Evolutionary conservation across 352 stramenopile species (phyloP).

Genomic region (Pythium aristosporum): DNA sequence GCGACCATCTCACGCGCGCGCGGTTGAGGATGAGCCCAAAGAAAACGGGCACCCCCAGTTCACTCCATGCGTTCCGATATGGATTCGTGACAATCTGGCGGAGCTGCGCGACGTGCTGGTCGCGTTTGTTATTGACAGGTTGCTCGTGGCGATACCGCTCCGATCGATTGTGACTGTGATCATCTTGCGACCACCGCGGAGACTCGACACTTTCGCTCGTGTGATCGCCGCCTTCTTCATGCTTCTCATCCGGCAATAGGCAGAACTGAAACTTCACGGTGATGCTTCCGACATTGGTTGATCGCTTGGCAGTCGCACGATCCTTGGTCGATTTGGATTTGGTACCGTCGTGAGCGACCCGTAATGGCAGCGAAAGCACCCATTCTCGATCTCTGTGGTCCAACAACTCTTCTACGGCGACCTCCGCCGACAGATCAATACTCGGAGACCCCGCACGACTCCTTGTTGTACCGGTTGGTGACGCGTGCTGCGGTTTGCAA

Average conservation of each 20-base stretch:
- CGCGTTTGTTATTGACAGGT: too few relatives aligned
- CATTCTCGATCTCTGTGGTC: slow-evolving; percentile 12
- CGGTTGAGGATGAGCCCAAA: slow-evolving; percentile 14
- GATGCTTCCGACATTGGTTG: slow-evolving; percentile 7
- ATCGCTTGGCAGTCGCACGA: background rate
- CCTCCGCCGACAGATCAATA: slow-evolving; percentile 10
- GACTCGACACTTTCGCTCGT: background rate
- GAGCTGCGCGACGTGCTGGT: background rate
- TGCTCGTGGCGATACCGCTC: background rate
- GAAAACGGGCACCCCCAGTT: slow-evolving; percentile 7
- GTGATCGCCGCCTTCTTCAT: background rate
- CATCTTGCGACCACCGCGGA: slow-evolving; percentile 8
- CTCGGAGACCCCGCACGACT: background rate
- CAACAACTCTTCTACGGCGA: slow-evolving; percentile 16
- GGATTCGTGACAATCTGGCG: background rate
- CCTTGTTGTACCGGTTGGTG: slow-evolving; percentile 3
- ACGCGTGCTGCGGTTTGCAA: slow-evolving; percentile 26
- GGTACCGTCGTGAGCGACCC: background rate
- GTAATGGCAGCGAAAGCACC: slow-evolving; percentile 15
- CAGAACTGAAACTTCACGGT: slow-evolving; percentile 21
- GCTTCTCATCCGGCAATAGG: background rate
- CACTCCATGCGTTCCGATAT: background rate
- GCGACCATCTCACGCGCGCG: background rate
- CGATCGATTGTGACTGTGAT: background rate
- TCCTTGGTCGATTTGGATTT: background rate